phyloP scores from a whole-genome alignment of 768 basidiomycete genomes.

The Lactarius vividus region DNA sequence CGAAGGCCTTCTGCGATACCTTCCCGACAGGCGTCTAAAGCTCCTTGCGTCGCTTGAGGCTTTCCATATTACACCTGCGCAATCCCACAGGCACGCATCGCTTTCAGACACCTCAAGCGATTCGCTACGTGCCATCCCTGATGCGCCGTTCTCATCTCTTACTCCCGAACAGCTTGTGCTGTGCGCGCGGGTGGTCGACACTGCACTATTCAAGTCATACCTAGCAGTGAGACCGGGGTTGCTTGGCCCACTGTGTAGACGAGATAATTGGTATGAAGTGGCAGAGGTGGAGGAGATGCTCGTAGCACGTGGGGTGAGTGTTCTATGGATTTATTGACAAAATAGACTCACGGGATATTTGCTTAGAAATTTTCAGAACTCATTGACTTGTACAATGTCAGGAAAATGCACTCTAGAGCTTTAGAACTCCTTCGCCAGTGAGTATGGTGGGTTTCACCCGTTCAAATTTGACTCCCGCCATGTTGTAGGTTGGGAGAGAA shows the following conservation, averaged over 20 bases:
- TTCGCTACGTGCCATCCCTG: constrained; percentile 77
- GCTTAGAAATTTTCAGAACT: constrained; percentile 87
- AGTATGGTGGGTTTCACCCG: constrained; percentile 32
- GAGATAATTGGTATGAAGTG: constrained; percentile 98
- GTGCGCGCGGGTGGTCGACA: constrained; percentile 92
- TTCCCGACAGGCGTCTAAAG: constrained; percentile 88
- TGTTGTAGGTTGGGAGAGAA: constrained; percentile 67
- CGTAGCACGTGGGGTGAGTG: constrained; percentile 68
- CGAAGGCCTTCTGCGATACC: constrained; percentile 85
- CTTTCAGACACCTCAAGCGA: constrained; percentile 70
- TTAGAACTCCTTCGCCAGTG: constrained; percentile 81
- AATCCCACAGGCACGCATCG: constrained; percentile 63
- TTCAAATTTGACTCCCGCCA: background rate
- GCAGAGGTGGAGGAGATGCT: constrained; percentile 89
- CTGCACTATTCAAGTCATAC: constrained; percentile 92
- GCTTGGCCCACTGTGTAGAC: constrained; percentile 81
- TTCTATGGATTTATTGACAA: background rate
- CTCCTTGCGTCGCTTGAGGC: constrained; percentile 71
- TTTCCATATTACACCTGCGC: constrained; percentile 64
- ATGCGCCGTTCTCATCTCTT: constrained; percentile 65
- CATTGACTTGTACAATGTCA: constrained; percentile 87
- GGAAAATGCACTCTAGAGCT: constrained; percentile 93
- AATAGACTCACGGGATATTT: constrained; percentile 7
- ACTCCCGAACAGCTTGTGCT: constrained; percentile 83
- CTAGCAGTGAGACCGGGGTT: constrained; percentile 76